Evolutionary conservation across 805 yeast species (phyloP).

Genomic region (Pichia manshurica): DNA sequence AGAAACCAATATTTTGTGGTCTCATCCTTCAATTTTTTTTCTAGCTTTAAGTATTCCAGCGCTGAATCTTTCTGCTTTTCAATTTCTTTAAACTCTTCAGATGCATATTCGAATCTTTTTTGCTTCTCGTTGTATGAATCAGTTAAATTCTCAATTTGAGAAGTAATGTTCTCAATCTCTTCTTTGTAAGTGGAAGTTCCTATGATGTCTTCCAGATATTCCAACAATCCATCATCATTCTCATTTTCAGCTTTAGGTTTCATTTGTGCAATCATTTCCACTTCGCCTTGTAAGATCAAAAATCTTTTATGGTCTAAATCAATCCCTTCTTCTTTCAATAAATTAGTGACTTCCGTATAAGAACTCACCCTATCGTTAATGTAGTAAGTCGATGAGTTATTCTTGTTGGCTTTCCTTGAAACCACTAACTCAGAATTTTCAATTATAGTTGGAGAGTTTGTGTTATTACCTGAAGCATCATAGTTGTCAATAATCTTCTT

Average conservation of each 20-base stretch:
- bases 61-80: slow-evolving; percentile 67
- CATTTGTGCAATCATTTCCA: slow-evolving; percentile 97
- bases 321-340: slow-evolving; percentile 76
- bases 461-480: slow-evolving; percentile 17
- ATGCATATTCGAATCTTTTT: slow-evolving; percentile 71
- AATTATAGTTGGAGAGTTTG: slow-evolving; percentile 36
- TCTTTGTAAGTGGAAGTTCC: slow-evolving; percentile 86
- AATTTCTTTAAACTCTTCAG: slow-evolving; percentile 57
- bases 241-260: slow-evolving; percentile 93
- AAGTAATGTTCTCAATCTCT: slow-evolving; percentile 58
- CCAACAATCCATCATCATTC: slow-evolving; percentile 88
- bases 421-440: slow-evolving; percentile 61
- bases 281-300: slow-evolving; percentile 94
- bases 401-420: slow-evolving; percentile 71
- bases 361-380: slow-evolving; percentile 65
- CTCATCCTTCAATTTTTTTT: slow-evolving; percentile 51
- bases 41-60: slow-evolving; percentile 54
- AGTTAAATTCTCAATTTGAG: slow-evolving; percentile 65
- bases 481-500: slow-evolving; percentile 58
- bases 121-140: slow-evolving; percentile 79
- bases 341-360: slow-evolving; percentile 71
- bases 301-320: slow-evolving; percentile 94
- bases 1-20: slow-evolving; percentile 54
- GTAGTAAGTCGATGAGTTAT: slow-evolving; percentile 72
- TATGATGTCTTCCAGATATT: slow-evolving; percentile 92